Percentiles rank a stretch among this genome's conserved stretches.
These are phyloP conservation scores for Brachypodium distachyon DNA, from an alignment of 202 grass and related monocot genomes.

Conservation along the genomic window DNA sequence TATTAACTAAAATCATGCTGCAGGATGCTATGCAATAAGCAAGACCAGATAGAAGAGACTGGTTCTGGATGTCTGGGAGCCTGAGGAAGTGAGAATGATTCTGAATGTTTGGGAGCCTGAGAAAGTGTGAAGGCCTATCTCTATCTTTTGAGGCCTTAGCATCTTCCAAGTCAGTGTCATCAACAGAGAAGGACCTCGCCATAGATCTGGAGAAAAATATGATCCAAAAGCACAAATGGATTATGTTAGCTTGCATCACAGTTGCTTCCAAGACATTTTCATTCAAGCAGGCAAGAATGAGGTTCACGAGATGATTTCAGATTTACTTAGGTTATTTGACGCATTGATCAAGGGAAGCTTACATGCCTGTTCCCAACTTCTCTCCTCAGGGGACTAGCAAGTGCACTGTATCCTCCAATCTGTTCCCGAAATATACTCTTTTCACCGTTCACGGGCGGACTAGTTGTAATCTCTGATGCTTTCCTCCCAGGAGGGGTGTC, in stretches of 20 bases:
- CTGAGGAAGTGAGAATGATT: conserved; percentile 46
- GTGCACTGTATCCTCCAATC: conserved; percentile 39
- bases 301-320: background rate
- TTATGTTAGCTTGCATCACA: conserved; percentile 7
- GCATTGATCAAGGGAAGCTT: conserved; percentile 5
- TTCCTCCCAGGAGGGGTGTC: conserved; percentile 40
- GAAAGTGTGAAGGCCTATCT: conserved; percentile 34
- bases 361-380: conserved; percentile 65
- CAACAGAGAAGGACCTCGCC: conserved; percentile 42
- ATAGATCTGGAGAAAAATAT: conserved; percentile 52
- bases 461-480: conserved; percentile 28
- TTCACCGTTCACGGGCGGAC: conserved; percentile 45
- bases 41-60: conserved; percentile 85
- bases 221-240: background rate
- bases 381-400: conserved; percentile 81
- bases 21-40: conserved; percentile 88
- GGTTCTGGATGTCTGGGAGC: conserved; percentile 58
- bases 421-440: conserved; percentile 45
- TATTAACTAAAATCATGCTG: conserved; percentile 97
- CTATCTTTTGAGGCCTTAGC: conserved; percentile 62
- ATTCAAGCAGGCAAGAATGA: background rate
- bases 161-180: conserved; percentile 66
- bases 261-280: background rate
- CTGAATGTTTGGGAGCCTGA: conserved; percentile 47
- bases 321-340: background rate